Evolutionary conservation across 73 alveolate species (phyloP).

Genomic region (Tetrahymena elliotti): DNA sequence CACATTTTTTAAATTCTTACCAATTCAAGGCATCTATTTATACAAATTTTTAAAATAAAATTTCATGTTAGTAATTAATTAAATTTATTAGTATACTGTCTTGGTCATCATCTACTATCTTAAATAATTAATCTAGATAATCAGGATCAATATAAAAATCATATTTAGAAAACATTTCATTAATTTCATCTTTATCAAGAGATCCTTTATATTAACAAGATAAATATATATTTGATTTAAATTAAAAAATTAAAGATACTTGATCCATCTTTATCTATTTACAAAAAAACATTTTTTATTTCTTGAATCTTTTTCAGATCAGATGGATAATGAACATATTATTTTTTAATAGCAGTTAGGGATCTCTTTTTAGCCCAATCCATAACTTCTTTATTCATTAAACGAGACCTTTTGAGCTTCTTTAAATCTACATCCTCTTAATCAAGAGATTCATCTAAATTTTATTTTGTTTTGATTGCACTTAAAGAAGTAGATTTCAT

Average conservation of each 20-base stretch:
- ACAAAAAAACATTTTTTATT: background rate
- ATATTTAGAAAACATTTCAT: background rate
- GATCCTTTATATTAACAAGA: background rate
- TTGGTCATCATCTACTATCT: background rate
- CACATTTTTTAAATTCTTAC: background rate
- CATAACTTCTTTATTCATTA: background rate
- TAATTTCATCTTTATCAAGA: background rate
- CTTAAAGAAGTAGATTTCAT: background rate
- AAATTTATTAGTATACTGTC: background rate
- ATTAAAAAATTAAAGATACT: background rate
- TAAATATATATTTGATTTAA: background rate
- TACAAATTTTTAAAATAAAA: too few species aligned
- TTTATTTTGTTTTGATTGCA: background rate
- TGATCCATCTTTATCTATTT: background rate
- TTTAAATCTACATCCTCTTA: background rate
- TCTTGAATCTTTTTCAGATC: background rate
- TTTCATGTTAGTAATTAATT: too few species aligned
- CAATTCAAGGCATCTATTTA: background rate
- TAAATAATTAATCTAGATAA: background rate
- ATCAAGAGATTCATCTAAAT: background rate
- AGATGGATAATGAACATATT: background rate
- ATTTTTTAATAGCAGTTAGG: background rate
- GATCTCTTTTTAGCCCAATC: background rate
- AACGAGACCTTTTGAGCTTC: background rate
- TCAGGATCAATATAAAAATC: background rate